Conservation (phyloP, 2,329 filamentous ascomycete species). For the Exophiala phaeomuriformis region DNA sequence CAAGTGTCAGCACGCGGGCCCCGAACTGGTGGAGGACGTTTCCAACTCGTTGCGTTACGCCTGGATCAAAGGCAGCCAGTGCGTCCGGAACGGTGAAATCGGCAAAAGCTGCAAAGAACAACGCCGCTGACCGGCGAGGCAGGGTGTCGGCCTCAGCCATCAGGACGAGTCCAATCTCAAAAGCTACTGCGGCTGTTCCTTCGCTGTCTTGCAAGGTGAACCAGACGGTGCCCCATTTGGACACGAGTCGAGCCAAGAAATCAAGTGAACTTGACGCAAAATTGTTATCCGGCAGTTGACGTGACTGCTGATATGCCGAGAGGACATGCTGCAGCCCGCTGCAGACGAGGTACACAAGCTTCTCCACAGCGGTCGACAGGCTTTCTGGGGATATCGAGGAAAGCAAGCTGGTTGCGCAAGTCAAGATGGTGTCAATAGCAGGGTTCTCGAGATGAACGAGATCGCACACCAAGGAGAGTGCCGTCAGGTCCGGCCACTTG, state of each 20-base stretch:
- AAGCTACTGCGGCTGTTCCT: constrained; percentile 31
- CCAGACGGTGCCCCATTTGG: constrained; percentile 36
- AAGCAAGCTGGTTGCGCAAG: constrained; percentile 41
- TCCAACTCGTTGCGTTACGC: constrained; percentile 13
- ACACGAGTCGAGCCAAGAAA: constrained; percentile 38
- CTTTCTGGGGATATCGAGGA: constrained; percentile 32
- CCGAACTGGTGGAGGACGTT: constrained; percentile 30
- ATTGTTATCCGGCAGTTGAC: constrained; percentile 32
- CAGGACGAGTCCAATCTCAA: constrained; percentile 38
- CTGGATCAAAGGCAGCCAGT: constrained; percentile 3
- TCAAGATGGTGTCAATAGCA: constrained; percentile 40
- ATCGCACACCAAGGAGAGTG: constrained; percentile 36
- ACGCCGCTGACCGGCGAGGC: constrained; percentile 41
- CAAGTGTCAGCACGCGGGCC: constrained; percentile 34
- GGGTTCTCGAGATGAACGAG: constrained; percentile 35
- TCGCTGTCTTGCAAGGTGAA: constrained; percentile 31
- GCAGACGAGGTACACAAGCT: constrained; percentile 27
- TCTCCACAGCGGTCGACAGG: constrained; percentile 33
- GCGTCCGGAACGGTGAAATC: constrained; percentile 27
- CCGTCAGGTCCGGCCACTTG: constrained; percentile 38
- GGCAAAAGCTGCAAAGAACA: constrained; percentile 39
- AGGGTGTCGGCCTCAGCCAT: constrained; percentile 39
- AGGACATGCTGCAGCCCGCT: constrained; percentile 33
- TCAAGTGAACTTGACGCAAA: constrained; percentile 41
- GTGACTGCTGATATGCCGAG: neutral